Conservation (phyloP, 2,329 filamentous ascomycete genomes). For the Phaeosphaeriaceae sp. region DNA sequence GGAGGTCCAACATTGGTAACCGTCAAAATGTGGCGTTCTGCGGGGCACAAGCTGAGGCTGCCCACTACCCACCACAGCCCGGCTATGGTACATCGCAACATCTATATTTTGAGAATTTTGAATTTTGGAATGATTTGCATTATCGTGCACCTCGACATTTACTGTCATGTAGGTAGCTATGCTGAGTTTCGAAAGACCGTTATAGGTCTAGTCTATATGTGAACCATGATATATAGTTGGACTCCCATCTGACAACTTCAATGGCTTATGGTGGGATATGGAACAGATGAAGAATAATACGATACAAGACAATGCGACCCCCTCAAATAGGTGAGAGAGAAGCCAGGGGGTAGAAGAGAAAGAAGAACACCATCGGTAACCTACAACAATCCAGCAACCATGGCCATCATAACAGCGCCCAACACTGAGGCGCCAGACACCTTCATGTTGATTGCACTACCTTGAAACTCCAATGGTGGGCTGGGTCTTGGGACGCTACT, state of each 20-base stretch:
- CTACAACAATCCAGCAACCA: constrained; percentile 32
- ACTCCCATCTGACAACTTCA: constrained; percentile 3
- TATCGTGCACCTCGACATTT: not conserved
- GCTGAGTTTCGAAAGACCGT: not conserved
- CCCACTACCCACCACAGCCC: no score
- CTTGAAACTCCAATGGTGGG: constrained; percentile 27
- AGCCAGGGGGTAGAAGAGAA: constrained; percentile 11
- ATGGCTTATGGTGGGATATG: constrained; percentile 10
- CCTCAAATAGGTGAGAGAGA: constrained; percentile 1
- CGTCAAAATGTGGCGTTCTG: constrained; percentile 9
- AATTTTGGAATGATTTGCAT: not conserved
- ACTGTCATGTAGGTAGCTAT: not conserved
- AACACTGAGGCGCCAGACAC: constrained; percentile 25
- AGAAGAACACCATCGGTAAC: not conserved
- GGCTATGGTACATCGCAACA: no score
- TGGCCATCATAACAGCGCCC: constrained; percentile 23
- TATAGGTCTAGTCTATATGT: constrained; percentile 12
- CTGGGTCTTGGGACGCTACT: constrained; percentile 20
- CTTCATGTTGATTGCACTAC: constrained; percentile 28
- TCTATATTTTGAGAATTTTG: not conserved
- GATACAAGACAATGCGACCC: not conserved
- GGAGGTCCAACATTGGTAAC: constrained; percentile 22
- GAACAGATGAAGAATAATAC: constrained; percentile 20
- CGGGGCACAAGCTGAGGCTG: no score
- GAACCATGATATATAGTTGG: constrained; percentile 10